Percentiles rank a stretch among this genome's conserved stretches.
phyloP scores from a whole-genome alignment of 805 yeast species.

The Lachancea cidri region DNA sequence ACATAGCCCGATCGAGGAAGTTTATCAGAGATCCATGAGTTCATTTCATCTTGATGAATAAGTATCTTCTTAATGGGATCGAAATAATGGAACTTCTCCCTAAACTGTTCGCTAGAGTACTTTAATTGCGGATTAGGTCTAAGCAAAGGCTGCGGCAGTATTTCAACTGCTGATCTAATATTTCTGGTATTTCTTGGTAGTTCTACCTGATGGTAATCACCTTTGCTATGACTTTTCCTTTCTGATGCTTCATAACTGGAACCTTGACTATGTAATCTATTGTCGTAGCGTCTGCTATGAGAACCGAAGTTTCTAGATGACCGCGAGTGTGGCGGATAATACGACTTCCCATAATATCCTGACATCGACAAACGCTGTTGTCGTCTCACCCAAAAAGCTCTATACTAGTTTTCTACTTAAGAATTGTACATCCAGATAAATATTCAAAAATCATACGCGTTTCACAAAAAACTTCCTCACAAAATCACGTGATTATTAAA shows the following conservation, averaged over 20 bases:
- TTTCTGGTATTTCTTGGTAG: neutral
- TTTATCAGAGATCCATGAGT: conserved; percentile 21
- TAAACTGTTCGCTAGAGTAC: conserved; percentile 20
- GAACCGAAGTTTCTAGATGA: neutral
- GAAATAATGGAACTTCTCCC: conserved; percentile 28
- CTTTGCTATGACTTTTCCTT: neutral
- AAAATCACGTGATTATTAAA: neutral
- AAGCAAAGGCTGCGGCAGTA: neutral
- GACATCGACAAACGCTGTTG: conserved; percentile 12
- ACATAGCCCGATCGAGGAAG: conserved; percentile 26
- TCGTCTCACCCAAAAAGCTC: neutral
- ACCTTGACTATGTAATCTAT: neutral
- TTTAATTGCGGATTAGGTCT: conserved; percentile 22
- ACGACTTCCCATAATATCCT: conserved; percentile 19
- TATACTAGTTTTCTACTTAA: too few relatives aligned
- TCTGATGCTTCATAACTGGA: neutral
- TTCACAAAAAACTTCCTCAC: neutral
- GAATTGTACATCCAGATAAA: too few relatives aligned
- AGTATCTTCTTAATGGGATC: conserved; percentile 21
- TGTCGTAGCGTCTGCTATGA: neutral
- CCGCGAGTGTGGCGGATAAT: conserved; percentile 12
- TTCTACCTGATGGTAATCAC: neutral
- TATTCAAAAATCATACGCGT: conserved; percentile 2
- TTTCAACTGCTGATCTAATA: neutral
- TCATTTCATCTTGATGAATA: conserved; percentile 21